phyloP scores from a whole-genome alignment of 768 basidiomycete genomes.

The Botryobasidium botryosum region DNA sequence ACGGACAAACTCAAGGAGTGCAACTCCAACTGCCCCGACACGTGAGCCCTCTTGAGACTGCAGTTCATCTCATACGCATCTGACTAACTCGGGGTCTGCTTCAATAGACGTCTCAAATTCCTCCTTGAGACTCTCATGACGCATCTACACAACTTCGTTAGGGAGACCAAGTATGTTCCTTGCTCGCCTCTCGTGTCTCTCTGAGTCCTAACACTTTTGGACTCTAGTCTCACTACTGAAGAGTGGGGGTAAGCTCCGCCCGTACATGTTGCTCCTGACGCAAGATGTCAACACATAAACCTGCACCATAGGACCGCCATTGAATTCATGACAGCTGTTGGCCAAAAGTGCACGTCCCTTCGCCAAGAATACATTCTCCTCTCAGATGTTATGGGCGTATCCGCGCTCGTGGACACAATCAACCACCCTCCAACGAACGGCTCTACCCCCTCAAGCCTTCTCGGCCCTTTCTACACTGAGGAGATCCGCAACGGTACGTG shows the following conservation, averaged over 20 bases:
- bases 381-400: slow-evolving; percentile 68
- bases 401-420: slow-evolving; percentile 54
- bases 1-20: slow-evolving; percentile 26
- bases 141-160: slow-evolving; percentile 59
- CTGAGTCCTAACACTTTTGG: background rate
- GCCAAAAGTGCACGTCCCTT: slow-evolving; percentile 53
- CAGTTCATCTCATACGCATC: too few relatives aligned
- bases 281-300: slow-evolving; percentile 21
- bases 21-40: too few relatives aligned
- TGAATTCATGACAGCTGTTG: slow-evolving; percentile 57
- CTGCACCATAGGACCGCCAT: slow-evolving; percentile 33
- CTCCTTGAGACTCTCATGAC: slow-evolving; percentile 35
- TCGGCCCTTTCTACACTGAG: slow-evolving; percentile 71
- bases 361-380: slow-evolving; percentile 63
- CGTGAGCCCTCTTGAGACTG: too few relatives aligned
- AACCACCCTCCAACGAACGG: slow-evolving; percentile 47
- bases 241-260: too few relatives aligned
- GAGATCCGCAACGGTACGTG: slow-evolving; percentile 53
- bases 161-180: slow-evolving; percentile 59
- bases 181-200: too few relatives aligned
- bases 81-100: too few relatives aligned
- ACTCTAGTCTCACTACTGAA: slow-evolving; percentile 45
- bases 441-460: slow-evolving; percentile 57
- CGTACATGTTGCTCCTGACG: too few relatives aligned
- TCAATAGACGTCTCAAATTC: slow-evolving; percentile 28